Base-by-base conservation (phyloP, 1,284 basidiomycete species). In the Ceratobasidium sp. region DNA sequence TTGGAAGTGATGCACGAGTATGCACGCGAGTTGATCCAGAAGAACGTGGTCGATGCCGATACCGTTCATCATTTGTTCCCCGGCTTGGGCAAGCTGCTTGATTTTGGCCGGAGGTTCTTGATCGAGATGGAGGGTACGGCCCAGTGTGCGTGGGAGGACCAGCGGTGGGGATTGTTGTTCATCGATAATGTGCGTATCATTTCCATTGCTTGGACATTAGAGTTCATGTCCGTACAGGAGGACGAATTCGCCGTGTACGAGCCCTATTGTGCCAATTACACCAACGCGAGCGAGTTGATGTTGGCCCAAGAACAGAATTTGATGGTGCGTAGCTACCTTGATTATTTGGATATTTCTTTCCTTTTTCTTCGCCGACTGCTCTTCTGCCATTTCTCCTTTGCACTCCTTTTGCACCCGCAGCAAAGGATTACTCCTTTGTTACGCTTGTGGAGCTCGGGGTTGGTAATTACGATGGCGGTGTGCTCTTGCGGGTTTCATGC, bases 211-310 rank as follows among this genome's bases (percentile, higher is more conserved):
- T 56, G 62, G 25, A 47, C 11, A 4, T 36, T 36, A 11, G 47
- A 25, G 44, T 30, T 67, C 29, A 41, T 30, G 54, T 16, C 11
- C 46, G 14, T 14, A 11, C 53, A 95, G 91, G 96, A 99, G 83
- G 86, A 92, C 69, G 91, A 94, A 74, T 97, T 98, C 76, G 84
- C 87, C 54, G 91, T 93, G 42, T 99, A 99, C 79, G 95, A 97
- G 76, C 95, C 95, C 3, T 99, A 98, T 78, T 99, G 96, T 78
- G 94, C 94, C 52, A 98, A 99, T 79, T 95, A 95, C 79, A 91
- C 90, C 44, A 87, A 89, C 76, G 89, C 93, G 56, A 86, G 90
- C 76, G 88, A 93, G 66, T 84, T 95, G 50, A 88, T 96, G 82
- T 84, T 94, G 66, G 86, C 87, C 69, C 90, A 93, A 76, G 91